Evolutionary conservation across 768 basidiomycete genomes (phyloP), one percentile per base, ranked within the genome.

Genomic region (Hygrocybe punicea): DNA sequence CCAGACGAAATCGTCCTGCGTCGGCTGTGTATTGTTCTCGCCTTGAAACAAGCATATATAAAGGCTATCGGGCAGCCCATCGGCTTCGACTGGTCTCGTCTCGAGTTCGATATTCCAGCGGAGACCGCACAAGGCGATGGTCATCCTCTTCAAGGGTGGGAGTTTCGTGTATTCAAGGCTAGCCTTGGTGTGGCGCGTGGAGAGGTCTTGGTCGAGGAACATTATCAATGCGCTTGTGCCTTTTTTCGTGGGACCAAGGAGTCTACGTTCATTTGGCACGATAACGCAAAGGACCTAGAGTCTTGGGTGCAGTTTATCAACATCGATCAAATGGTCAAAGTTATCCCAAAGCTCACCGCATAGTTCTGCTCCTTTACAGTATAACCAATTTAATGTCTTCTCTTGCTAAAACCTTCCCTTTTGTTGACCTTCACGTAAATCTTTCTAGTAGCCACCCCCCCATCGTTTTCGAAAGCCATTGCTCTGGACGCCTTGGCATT

Each of bases 301-400:
- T 81, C 79, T 34, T 91, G 89, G 88, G 87, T 91, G 13, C 89
- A 91, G 71, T 92, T 91, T 63, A 84, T 91, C 63, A 87, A 84
- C 58, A 84, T 91, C 56, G 87, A 91, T 72, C 85, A 90, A 71
- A 82, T 91, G 76, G 76, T 89, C 67, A 87, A 87, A 63, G 88
- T 91, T 58, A 81, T 88, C 16, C 84, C 85, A 17, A 91, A 90
- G 69, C 72, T 91, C 54, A 81, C 79, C 44, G 87, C 88, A 42
- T 58, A 52, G 57, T 37, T 34, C 9, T 19, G 29, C 29, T 35
- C 10, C 2, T 21, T 11, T 37, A 51, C 29, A 11, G 13, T 21
- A 33, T 29, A 23, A 51, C 16, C 49, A 25, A 24, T 21, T n/a
- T 51, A 51, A 29, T 29, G 4, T 29, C 29, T 29, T 29, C 29